Conservation (phyloP, 129 eudicot genomes). For the carrot (Daucus carota) region DH1_v3.0 NC_030386.2:10622001-10622500, state of each 20-base stretch:
- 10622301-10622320: constrained; percentile 2
- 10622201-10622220: constrained; percentile 96
- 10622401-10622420: background rate
- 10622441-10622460: background rate
- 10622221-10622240: constrained; percentile 77
- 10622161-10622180: constrained; percentile 77
- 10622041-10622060: constrained; percentile 86
- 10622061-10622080: constrained; percentile 76
- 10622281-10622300: background rate
- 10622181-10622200: constrained; percentile 82
- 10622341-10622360: background rate
- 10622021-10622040: constrained; percentile 97
- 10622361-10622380: background rate
- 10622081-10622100: constrained; percentile 5
- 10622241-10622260: constrained; percentile 63
- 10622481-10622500: no score
- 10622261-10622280: constrained; percentile 20
- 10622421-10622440: background rate
- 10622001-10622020: constrained; percentile 20
- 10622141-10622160: constrained; percentile 50
- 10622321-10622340: background rate
- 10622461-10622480: background rate
- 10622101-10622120: background rate
- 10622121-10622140: background rate
- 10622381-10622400: background rate